Evolutionary conservation across 2,329 filamentous ascomycete species (phyloP).

Genomic region (Incumbomyces lentus): DNA sequence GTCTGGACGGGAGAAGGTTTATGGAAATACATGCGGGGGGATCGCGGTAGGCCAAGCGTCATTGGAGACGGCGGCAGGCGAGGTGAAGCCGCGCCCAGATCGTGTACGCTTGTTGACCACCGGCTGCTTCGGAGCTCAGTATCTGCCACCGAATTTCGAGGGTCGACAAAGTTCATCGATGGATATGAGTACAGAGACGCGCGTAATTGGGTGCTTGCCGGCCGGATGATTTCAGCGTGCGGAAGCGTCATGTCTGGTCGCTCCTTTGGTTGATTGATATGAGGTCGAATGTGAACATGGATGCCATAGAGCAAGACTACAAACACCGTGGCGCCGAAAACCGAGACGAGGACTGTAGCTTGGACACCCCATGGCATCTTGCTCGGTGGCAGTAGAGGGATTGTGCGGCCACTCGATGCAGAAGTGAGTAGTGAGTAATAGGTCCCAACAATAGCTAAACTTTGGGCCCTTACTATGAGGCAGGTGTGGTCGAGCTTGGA

Average conservation of each 20-base stretch:
- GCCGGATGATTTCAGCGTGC: neutral
- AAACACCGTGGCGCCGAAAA: neutral
- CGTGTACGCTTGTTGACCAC: conserved; percentile 5
- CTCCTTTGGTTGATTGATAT: neutral
- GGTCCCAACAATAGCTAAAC: too few relatives aligned
- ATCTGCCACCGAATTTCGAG: conserved; percentile 4
- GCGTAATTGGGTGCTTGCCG: neutral
- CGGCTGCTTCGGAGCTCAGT: conserved; percentile 1
- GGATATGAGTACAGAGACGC: conserved; percentile 1
- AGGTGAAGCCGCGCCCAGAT: neutral
- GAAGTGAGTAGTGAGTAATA: too few relatives aligned
- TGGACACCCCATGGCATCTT: neutral
- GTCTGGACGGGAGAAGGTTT: neutral
- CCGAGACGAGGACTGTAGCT: neutral
- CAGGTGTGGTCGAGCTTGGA: neutral
- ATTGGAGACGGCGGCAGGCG: neutral
- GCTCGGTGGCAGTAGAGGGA: too few relatives aligned
- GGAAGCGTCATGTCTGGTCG: conserved; percentile 1
- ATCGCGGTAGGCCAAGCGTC: neutral
- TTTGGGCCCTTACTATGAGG: neutral
- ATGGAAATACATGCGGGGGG: conserved; percentile 1
- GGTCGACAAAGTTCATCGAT: conserved; percentile 1
- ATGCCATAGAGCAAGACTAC: neutral
- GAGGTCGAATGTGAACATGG: conserved; percentile 1
- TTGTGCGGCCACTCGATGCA: too few relatives aligned